Evolutionary conservation across 2,329 filamentous ascomycete genomes (phyloP), one percentile per base, ranked within the genome.

Genomic region (Myriangium duriaei): DNA sequence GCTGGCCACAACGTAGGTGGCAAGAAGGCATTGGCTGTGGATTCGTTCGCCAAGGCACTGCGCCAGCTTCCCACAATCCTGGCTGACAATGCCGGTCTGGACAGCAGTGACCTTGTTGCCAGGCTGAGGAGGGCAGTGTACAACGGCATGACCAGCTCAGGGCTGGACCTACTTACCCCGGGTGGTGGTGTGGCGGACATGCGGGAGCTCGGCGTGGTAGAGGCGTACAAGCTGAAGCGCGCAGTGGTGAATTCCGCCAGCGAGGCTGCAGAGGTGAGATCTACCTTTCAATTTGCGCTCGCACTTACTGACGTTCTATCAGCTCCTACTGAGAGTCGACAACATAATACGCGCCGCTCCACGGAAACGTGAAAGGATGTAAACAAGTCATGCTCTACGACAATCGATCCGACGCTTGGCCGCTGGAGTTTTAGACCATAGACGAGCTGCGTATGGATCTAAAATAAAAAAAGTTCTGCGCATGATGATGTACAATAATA

Each of bases 201-300:
- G 91, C 75, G 88, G 38, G 85, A 98, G 52, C 59, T 93, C 33
- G 91, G 91, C 31, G 87, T 98, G 17, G 81, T 98, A 49, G 91
- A 98, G 67, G 93, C 85, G 61, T 96, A 95, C 71, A 98, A 98
- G 72, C 67, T 98, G 58, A 98, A 98, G 75, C 81, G 77, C 58
- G 91, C 91, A n/a, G 91, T 98, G 39, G 91, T 98, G 36, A 92
- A 82, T 37, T 94, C 86, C 44, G 91, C 91, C 14, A 92, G 85
- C 42, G 91, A 98, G 65, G 91, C 91, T 45, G 87, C 91, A 48
- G 91, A 98, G 74, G 85, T 92, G 69, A 67, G 77, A 59, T 21
- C 30, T 16, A 4, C 5, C 14, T 17, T 18, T 17, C 6, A 10
- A 15, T 4, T 34, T 15, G n/a, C 9, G 5, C 16, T 5, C 6